Evolutionary conservation across 805 yeast genomes (phyloP), one percentile per base, ranked within the genome.

Genomic region (Sugiyamaella qingdaonensis): DNA sequence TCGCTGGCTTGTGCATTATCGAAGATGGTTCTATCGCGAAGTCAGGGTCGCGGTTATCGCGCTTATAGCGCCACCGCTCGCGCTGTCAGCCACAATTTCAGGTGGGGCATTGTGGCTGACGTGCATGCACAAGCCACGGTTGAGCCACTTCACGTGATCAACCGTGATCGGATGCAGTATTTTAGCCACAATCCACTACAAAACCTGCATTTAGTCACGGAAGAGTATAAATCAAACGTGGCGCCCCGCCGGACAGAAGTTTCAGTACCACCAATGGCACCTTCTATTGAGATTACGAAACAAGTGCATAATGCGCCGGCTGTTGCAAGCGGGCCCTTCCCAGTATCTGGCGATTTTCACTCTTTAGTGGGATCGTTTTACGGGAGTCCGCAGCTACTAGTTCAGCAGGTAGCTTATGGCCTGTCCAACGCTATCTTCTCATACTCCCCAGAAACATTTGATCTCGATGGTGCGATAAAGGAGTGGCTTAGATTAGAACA

Each of bases 391-490:
- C 68, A 65, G 52, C 47, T 60, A 24, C 53, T 60, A 24, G 65
- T 68, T 14, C 70, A 70, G 60, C 66, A 61, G 49, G 61, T 59
- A 9, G 63, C 68, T 21, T 73, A 69, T 55, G 61, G 64, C 9
- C 58, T 69, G 11, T 64, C 73, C 24, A 64, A 60, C 39, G 61
- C 68, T 16, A 55, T 73, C n/a, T 69, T 69, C 72, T 77, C 84
- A 55, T 91, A 85, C 69, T 82, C 84, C 58, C 77, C 89, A n/a
- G 79, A 81, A 51, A 76, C 80, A 3, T 78, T 81, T 60, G 73
- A 80, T 46, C 71, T 88, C 48, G 88, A 85, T 66, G 67, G 74
- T n/a, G 76, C 80, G 46, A 65, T 85, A 57, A 74, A 73, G 56
- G 68, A 77, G 49, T 89, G 96, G 96, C 65, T 76, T 43, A 67